Conservation (phyloP, 192 early-diverging fungal genomes). For the Physocladia obscura region DNA sequence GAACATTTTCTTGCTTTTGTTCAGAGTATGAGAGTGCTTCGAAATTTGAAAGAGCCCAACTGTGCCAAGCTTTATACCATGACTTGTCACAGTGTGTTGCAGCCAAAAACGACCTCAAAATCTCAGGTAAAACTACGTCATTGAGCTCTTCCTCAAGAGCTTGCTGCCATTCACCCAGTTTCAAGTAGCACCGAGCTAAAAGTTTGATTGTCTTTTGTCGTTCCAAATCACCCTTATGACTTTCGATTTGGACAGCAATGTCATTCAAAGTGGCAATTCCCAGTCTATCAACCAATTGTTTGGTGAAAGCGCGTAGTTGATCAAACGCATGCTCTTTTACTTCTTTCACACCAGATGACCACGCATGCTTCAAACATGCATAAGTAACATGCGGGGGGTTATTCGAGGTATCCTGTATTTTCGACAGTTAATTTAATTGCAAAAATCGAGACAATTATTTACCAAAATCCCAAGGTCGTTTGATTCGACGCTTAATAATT, state of each 20-base stretch:
- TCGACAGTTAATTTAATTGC: not conserved
- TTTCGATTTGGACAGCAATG: conserved; percentile 43
- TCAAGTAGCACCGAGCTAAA: conserved; percentile 76
- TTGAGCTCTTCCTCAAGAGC: conserved; percentile 58
- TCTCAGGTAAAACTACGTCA: conserved; percentile 64
- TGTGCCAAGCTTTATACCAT: conserved; percentile 98
- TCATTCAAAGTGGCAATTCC: conserved; percentile 56
- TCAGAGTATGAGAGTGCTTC: conserved; percentile 80
- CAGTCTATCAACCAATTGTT: conserved; percentile 64
- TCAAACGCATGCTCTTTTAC: conserved; percentile 65
- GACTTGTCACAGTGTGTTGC: conserved; percentile 86
- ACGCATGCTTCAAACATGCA: conserved; percentile 88
- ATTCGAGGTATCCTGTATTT: conserved; percentile 37
- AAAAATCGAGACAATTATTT: not conserved
- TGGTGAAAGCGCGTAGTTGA: conserved; percentile 77
- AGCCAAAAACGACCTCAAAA: conserved; percentile 76
- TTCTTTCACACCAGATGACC: conserved; percentile 68
- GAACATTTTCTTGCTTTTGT: conserved; percentile 53
- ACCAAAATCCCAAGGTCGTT: conserved; percentile 48
- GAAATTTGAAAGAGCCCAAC: conserved; percentile 91
- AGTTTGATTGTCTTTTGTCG: conserved; percentile 42
- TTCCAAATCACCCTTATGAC: conserved; percentile 33
- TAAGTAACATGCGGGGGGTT: conserved; percentile 78
- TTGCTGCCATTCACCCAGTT: conserved; percentile 92
- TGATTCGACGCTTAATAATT: conserved; percentile 63